Evolutionary conservation across 2,329 filamentous ascomycete genomes (phyloP).

Genomic region (Neonectria faginata): DNA sequence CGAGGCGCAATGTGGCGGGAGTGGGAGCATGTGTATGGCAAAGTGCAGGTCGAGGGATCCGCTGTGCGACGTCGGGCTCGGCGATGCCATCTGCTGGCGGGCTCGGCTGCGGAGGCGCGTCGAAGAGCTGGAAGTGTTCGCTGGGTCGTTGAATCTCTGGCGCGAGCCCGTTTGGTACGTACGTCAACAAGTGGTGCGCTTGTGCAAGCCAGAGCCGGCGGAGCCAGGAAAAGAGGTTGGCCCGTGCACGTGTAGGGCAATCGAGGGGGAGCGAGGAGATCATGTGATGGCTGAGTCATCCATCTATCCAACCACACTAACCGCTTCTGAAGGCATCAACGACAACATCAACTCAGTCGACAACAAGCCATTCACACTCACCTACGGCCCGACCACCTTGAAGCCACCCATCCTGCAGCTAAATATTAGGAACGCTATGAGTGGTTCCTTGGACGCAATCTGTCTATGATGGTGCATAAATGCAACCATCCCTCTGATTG

Average conservation of each 20-base stretch:
- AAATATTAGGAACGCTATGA: background rate
- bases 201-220: conserved; percentile 25
- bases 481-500: background rate
- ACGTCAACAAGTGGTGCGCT: conserved; percentile 35
- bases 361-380: conserved; percentile 3
- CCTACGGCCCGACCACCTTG: background rate
- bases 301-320: background rate
- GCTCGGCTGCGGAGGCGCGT: conserved; percentile 22
- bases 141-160: conserved; percentile 31
- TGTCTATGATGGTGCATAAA: background rate
- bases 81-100: conserved; percentile 36
- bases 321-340: background rate
- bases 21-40: conserved; percentile 20
- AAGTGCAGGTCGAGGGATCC: conserved; percentile 12
- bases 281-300: conserved; percentile 37
- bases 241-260: conserved; percentile 28
- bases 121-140: conserved; percentile 6
- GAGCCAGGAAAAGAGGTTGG: conserved; percentile 33
- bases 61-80: conserved; percentile 17
- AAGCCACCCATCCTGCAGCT: conserved; percentile 8
- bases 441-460: background rate
- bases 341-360: background rate
- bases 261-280: conserved; percentile 19
- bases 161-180: conserved; percentile 27
- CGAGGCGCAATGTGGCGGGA: conserved; percentile 17